Conservation (phyloP, 2,329 filamentous ascomycete species). For the Aspergillus fumigatiaffinis region DNA sequence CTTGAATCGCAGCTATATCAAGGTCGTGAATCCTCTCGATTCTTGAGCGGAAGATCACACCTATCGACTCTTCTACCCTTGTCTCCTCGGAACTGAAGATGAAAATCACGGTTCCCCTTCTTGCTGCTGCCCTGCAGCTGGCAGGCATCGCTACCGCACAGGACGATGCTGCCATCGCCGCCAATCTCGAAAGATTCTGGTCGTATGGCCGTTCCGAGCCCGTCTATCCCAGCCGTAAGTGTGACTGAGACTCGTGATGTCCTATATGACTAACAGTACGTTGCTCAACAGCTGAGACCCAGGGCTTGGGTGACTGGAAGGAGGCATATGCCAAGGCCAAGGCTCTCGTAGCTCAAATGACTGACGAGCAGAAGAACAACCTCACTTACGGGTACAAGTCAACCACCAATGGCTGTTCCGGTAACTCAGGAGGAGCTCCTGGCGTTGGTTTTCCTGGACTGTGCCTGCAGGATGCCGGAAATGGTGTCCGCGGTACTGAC, state of each 20-base stretch:
- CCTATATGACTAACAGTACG: not conserved
- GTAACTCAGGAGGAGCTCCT: not conserved
- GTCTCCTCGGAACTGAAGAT: not conserved
- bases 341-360: not conserved
- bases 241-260: not conserved
- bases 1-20: not conserved
- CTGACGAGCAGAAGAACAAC: not conserved
- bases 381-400: not conserved
- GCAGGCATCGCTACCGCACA: not conserved
- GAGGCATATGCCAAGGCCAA: not conserved
- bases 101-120: not conserved
- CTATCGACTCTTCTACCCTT: not conserved
- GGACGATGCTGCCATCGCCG: not conserved
- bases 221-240: not conserved
- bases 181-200: not conserved
- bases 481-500: constrained; percentile 23
- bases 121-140: not conserved
- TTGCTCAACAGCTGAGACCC: not conserved
- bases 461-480: not conserved
- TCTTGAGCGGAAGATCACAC: not conserved
- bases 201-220: not conserved
- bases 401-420: not conserved
- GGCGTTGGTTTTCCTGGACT: not conserved
- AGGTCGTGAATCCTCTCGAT: not conserved
- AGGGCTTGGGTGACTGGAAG: not conserved